phyloP scores from a whole-genome alignment of 805 yeast genomes.

The Metschnikowia dekortorum region DNA sequence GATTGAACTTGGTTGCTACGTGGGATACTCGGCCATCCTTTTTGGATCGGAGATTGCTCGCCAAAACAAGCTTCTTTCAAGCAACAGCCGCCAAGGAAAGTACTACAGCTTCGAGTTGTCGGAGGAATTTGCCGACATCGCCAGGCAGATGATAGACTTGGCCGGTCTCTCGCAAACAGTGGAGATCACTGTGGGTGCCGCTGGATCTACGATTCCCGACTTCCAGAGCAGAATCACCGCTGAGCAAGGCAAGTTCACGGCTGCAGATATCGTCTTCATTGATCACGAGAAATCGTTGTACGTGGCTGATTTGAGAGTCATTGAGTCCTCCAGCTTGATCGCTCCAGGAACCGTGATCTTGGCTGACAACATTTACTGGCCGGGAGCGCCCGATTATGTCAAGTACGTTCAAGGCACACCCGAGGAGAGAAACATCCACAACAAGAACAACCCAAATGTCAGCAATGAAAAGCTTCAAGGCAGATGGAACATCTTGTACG shows the following conservation, averaged over 20 bases:
- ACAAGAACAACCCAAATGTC: slow-evolving; percentile 20
- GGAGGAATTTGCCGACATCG: slow-evolving; percentile 27
- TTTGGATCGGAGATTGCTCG: slow-evolving; percentile 25
- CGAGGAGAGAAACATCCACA: slow-evolving; percentile 29
- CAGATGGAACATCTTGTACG: slow-evolving; percentile 40
- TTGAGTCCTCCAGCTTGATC: slow-evolving; percentile 37
- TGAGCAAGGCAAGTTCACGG: slow-evolving; percentile 10
- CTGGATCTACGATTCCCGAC: slow-evolving; percentile 23
- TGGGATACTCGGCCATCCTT: slow-evolving; percentile 36
- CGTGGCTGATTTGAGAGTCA: slow-evolving; percentile 38
- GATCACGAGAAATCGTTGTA: slow-evolving; percentile 39
- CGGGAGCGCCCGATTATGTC: slow-evolving; percentile 39
- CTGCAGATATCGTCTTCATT: slow-evolving; percentile 36
- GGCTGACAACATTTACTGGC: slow-evolving; percentile 34
- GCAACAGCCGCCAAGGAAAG: slow-evolving; percentile 18
- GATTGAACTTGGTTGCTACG: slow-evolving; percentile 32
- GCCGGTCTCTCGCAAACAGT: slow-evolving; percentile 32
- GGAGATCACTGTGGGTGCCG: slow-evolving; percentile 30
- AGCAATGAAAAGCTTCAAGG: slow-evolving; percentile 30
- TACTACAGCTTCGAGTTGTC: slow-evolving; percentile 33
- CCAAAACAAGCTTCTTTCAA: slow-evolving; percentile 11
- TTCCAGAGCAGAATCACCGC: slow-evolving; percentile 18
- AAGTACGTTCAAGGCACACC: slow-evolving; percentile 37
- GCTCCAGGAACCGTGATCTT: slow-evolving; percentile 35
- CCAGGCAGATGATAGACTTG: slow-evolving; percentile 24